Percentiles rank a stretch among this genome's conserved stretches.
These are phyloP conservation scores for Taiozyma onychis DNA, from an alignment of 1,139 yeast genomes.

Conservation along the genomic window DNA sequence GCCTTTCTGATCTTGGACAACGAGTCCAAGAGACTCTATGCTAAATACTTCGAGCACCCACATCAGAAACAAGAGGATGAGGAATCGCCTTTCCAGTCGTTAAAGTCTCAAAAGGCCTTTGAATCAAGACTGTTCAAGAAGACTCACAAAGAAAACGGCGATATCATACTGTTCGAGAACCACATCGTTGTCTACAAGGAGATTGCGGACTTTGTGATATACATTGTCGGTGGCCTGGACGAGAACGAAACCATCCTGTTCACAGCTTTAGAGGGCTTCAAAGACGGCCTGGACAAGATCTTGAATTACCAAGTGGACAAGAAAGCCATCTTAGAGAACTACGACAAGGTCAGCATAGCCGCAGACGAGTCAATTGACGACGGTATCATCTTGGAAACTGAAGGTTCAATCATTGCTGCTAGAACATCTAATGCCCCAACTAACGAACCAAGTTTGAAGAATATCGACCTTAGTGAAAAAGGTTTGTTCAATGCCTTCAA, in stretches of 20 bases:
- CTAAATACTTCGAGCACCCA: constrained; percentile 79
- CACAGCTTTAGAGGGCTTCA: constrained; percentile 71
- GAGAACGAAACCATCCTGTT: constrained; percentile 85
- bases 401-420: constrained; percentile 78
- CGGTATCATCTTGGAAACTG: constrained; percentile 87
- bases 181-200: constrained; percentile 82
- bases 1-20: constrained; percentile 77
- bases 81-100: constrained; percentile 32
- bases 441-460: constrained; percentile 54
- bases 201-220: constrained; percentile 63
- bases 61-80: constrained; percentile 27
- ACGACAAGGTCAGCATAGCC: constrained; percentile 79
- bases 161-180: constrained; percentile 73
- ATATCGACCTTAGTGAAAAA: constrained; percentile 79
- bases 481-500: constrained; percentile 86
- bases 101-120: constrained; percentile 67
- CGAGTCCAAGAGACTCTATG: constrained; percentile 73
- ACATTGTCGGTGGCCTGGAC: constrained; percentile 66
- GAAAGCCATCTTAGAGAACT: constrained; percentile 71
- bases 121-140: constrained; percentile 70
- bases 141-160: constrained; percentile 75
- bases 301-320: constrained; percentile 75
- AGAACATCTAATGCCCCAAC: constrained; percentile 84
- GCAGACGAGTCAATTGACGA: constrained; percentile 91
- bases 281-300: constrained; percentile 75